Base-by-base conservation (phyloP, 2,329 filamentous ascomycete genomes). In the Cucurbitaria berberidis region DNA sequence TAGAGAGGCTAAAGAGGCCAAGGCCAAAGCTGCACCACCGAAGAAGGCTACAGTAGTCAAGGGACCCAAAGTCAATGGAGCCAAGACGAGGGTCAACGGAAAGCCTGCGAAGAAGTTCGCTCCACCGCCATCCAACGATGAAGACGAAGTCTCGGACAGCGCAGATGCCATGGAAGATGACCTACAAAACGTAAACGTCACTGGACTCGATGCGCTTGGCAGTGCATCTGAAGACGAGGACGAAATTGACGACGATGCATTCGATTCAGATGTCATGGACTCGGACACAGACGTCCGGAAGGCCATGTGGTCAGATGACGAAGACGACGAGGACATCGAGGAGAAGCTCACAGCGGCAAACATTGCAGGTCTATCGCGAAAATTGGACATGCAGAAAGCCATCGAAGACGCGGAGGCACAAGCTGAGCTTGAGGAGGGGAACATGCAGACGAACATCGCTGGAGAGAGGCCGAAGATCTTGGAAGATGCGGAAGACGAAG, bases 301-400 rank as follows among this genome's bases (percentile, higher is more conserved):
- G 67, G 85, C 88, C 60, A 91, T 96, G 81, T 99, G 96, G 81
- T 98, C 95, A 0, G 93, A 98, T 62, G 93, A 98, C 69, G 95
- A 98, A 60, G 93, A 98, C 69, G 92, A 96, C 65, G 90, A 93
- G 60, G 93, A 89, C 1, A 88, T 86, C 5, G 91, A 96, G 77
- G 93, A 97, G 77, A 89, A 88, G 73, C 83, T 99, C 63, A 99
- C 91, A 45, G 93, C 93, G 1, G 95, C 95, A 58, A 99, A 99
- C 76, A 98, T 99, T 59, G 95, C 89, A 67, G 95, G 95, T 53
- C 80, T 99, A 50, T 93, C 93, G 49, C 84, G 87, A 65, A 93
- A 92, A 74, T 78, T 99, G 51, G 93, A 99, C 73, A 81, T 85
- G 68, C 81, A 95, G 70, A 81, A 84, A 69, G 89, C 89, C 39